Percentiles rank a stretch among this genome's conserved stretches.
These are phyloP conservation scores for Botrytis pseudocinerea DNA, from an alignment of 2,329 filamentous ascomycete species.

Conservation along the genomic window DNA sequence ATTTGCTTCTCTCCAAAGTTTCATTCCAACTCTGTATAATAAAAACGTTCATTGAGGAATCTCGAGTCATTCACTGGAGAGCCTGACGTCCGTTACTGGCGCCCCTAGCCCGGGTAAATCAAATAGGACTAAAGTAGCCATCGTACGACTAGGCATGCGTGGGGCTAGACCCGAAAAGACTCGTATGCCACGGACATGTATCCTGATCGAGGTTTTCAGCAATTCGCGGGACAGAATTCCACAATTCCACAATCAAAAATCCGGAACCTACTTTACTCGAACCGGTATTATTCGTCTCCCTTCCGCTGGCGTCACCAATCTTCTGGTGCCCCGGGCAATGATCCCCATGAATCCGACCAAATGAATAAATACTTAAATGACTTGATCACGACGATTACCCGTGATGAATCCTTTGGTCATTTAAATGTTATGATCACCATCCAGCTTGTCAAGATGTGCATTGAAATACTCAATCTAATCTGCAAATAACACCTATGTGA, in stretches of 20 bases:
- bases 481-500: background rate
- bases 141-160: background rate
- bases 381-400: background rate
- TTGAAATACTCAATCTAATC: background rate
- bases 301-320: constrained; percentile 18
- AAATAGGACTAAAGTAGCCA: background rate
- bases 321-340: background rate
- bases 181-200: background rate
- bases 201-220: background rate
- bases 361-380: background rate
- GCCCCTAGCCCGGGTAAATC: constrained; percentile 6
- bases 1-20: background rate
- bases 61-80: background rate
- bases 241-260: constrained; percentile 11
- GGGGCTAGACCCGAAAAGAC: background rate
- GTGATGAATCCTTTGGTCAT: constrained; percentile 5
- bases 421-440: constrained; percentile 4
- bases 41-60: background rate
- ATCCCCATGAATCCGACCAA: constrained; percentile 1
- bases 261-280: constrained; percentile 19
- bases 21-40: background rate
- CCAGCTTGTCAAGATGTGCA: background rate
- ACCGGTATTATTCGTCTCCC: constrained; percentile 15
- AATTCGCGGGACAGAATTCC: background rate
- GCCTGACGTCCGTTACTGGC: background rate